Conservation (phyloP, 139 green algal genomes). For the Limnomonas spitsbergensis region DNA sequence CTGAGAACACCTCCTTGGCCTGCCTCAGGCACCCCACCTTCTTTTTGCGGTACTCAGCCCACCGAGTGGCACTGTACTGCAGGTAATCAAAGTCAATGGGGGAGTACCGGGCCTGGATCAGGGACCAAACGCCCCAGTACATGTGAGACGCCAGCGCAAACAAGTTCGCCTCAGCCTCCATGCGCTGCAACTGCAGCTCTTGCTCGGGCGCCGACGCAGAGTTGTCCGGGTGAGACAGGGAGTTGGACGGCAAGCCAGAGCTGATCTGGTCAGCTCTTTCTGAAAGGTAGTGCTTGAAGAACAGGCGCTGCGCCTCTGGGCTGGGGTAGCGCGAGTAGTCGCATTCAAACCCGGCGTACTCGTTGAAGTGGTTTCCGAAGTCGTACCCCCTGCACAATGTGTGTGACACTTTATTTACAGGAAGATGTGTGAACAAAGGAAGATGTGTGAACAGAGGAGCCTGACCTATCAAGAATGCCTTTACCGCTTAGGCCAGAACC, state of each 20-base stretch:
- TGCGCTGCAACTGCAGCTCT: too few relatives aligned
- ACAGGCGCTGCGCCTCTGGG: conserved; percentile 42
- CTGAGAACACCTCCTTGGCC: conserved; percentile 24
- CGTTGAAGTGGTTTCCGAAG: conserved; percentile 93
- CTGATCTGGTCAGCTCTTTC: too few relatives aligned
- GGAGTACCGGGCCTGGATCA: conserved; percentile 64
- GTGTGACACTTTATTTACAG: too few relatives aligned
- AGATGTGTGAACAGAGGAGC: too few relatives aligned
- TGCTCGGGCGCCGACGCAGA: too few relatives aligned
- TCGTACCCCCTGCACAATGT: conserved; percentile 73
- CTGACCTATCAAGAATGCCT: too few relatives aligned
- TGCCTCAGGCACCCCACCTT: conserved; percentile 55
- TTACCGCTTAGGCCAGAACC: too few relatives aligned
- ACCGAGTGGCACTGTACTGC: conserved; percentile 59
- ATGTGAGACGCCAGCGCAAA: conserved; percentile 82
- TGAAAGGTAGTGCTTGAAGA: conserved; percentile 77
- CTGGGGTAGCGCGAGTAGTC: conserved; percentile 71
- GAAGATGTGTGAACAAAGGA: background rate
- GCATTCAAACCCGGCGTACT: conserved; percentile 96
- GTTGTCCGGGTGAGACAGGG: too few relatives aligned
- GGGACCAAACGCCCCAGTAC: conserved; percentile 91
- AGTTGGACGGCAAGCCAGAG: too few relatives aligned
- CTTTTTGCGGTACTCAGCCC: conserved; percentile 64
- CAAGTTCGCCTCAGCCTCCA: conserved; percentile 72
- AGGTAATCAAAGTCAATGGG: conserved; percentile 91